These are phyloP conservation scores for Saraca asoca DNA, from an alignment of 331 rosid genomes.

Conservation along the genomic window DNA sequence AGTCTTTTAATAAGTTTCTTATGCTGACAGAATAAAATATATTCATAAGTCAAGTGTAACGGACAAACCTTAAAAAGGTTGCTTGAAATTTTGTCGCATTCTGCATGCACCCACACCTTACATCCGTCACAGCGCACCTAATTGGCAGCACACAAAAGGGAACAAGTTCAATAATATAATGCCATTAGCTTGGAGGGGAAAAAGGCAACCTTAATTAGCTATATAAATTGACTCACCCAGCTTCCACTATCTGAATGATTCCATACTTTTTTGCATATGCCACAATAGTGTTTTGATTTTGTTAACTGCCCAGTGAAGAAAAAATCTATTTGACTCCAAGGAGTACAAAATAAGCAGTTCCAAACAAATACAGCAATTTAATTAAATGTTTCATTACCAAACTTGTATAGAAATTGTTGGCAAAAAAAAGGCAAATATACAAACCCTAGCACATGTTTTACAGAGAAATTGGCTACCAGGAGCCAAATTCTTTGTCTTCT, in stretches of 20 bases:
- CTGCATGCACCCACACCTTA: conserved; percentile 98
- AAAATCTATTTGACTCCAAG: conserved; percentile 21
- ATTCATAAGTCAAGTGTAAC: conserved; percentile 24
- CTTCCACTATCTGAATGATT: conserved; percentile 95
- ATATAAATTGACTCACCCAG: conserved; percentile 74
- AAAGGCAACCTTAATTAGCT: conserved; percentile 22
- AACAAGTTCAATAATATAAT: conserved; percentile 27
- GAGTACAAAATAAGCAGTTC: conserved; percentile 10
- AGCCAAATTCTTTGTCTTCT: conserved; percentile 55
- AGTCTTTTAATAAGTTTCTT: conserved; percentile 21
- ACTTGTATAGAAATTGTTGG: conserved; percentile 21
- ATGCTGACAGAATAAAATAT: conserved; percentile 29
- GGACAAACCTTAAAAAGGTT: conserved; percentile 74
- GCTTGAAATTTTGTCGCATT: conserved; percentile 87
- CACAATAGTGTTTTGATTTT: conserved; percentile 88
- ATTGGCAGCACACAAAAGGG: conserved; percentile 33
- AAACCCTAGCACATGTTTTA: conserved; percentile 85
- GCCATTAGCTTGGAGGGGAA: conserved; percentile 14
- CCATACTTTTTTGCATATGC: conserved; percentile 95
- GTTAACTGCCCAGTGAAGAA: conserved; percentile 58
- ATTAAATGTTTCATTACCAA: conserved; percentile 25
- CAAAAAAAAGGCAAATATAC: conserved; percentile 43
- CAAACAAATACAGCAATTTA: conserved; percentile 29
- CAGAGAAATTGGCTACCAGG: conserved; percentile 68
- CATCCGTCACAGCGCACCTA: conserved; percentile 99